phyloP scores from a whole-genome alignment of 192 early-diverging fungal species.

The Entomortierella parvispora region DNA sequence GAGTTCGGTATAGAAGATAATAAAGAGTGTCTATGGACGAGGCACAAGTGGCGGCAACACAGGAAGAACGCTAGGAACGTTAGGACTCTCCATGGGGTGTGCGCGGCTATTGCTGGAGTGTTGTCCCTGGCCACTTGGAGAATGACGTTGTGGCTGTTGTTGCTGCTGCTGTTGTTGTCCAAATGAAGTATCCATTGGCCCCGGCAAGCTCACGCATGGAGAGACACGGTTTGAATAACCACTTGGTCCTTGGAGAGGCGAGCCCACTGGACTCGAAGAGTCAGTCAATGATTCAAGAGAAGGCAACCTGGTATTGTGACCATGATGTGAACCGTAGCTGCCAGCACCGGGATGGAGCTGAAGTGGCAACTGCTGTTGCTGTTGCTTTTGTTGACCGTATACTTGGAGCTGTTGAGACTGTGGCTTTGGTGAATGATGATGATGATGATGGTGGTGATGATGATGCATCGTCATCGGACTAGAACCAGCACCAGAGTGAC shows the following conservation, averaged over 20 bases:
- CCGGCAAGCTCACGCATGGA: conserved; percentile 9
- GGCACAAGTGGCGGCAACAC: not conserved
- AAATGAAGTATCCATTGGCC: not conserved
- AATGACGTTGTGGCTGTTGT: not conserved
- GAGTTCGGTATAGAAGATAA: no score
- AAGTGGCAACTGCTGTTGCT: conserved; percentile 15
- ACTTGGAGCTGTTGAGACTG: not conserved
- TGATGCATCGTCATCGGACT: not conserved
- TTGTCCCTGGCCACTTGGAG: not conserved
- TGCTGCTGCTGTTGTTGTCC: conserved; percentile 14
- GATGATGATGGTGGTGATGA: conserved; percentile 3
- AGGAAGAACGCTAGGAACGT: no score
- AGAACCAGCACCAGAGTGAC: not conserved
- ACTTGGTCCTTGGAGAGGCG: conserved; percentile 31
- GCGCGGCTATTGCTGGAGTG: conserved; percentile 3
- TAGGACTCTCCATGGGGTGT: no score
- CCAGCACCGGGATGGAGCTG: not conserved
- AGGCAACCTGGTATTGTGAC: conserved; percentile 17
- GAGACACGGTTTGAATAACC: conserved; percentile 24
- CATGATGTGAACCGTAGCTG: conserved; percentile 8
- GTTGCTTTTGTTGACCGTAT: conserved; percentile 6
- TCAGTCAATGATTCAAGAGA: conserved; percentile 33
- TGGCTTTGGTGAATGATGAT: conserved; percentile 2
- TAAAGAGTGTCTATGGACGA: not conserved
- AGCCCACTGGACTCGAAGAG: conserved; percentile 32